phyloP scores from a whole-genome alignment of 495 filamentous ascomycete genomes.

The Lophiotrema nucula region DNA sequence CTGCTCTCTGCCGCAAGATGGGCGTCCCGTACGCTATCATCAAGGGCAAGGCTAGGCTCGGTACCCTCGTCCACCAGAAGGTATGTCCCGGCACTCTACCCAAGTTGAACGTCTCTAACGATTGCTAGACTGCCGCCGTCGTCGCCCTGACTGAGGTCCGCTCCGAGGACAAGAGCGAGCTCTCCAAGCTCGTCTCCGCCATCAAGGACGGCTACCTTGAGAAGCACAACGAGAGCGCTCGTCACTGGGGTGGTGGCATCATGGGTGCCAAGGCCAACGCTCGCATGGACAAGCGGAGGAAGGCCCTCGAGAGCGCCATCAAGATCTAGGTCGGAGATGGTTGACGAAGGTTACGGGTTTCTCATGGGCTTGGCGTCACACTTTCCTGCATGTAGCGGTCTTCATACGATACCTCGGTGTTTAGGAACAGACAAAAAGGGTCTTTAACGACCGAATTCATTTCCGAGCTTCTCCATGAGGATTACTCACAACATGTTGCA shows the following conservation, averaged over 20 bases:
- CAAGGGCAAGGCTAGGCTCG: conserved; percentile 99
- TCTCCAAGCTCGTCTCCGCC: conserved; percentile 90
- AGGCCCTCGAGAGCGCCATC: conserved; percentile 87
- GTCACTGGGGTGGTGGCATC: conserved; percentile 99
- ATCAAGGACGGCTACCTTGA: conserved; percentile 98
- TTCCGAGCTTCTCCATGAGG: conserved; percentile 4
- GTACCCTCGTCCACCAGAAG: conserved; percentile 99
- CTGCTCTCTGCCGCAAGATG: conserved; percentile 99
- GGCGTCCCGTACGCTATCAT: conserved; percentile 99
- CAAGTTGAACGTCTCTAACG: background rate
- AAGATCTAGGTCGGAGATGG: conserved; percentile 70
- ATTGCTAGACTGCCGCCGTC: conserved; percentile 80
- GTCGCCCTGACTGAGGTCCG: conserved; percentile 95
- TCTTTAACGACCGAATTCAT: conserved; percentile 17
- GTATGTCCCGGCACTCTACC: conserved; percentile 47
- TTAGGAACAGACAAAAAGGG: conserved; percentile 28
- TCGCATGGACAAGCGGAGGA: conserved; percentile 91
- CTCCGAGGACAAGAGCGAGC: conserved; percentile 94
- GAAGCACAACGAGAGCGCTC: conserved; percentile 88
- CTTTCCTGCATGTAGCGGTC: conserved; percentile 27
- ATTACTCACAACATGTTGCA: conserved; percentile 19
- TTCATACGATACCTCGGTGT: conserved; percentile 27
- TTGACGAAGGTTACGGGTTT: conserved; percentile 6
- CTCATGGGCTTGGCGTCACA: conserved; percentile 28
- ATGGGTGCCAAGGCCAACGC: conserved; percentile 97